These are phyloP conservation scores for Clathrus columnatus DNA, from an alignment of 768 basidiomycete genomes.

Conservation along the genomic window DNA sequence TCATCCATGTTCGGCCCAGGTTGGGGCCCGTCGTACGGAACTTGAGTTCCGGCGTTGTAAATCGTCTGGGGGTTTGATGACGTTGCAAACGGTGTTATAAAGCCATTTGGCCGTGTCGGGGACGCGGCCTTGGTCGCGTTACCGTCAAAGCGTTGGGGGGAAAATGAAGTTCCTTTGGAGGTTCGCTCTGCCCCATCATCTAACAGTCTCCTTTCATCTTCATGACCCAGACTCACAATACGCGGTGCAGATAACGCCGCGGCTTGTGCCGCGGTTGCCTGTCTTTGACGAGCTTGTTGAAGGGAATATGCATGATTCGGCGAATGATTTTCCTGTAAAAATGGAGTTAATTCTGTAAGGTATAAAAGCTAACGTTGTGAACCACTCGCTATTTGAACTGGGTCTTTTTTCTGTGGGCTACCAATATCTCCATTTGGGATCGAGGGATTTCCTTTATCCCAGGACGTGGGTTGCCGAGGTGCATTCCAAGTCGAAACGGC, in stretches of 20 bases:
- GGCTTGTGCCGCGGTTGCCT: conserved; percentile 30
- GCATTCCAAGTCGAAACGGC: conserved; percentile 43
- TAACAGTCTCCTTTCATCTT: conserved; percentile 16
- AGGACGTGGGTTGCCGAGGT: conserved; percentile 42
- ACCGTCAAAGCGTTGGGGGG: conserved; percentile 47
- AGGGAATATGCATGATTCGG: conserved; percentile 27
- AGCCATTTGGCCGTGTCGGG: conserved; percentile 31
- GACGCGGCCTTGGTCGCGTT: conserved; percentile 36
- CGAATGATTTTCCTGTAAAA: conserved; percentile 32
- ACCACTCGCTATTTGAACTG: conserved; percentile 37
- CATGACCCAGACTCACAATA: conserved; percentile 26
- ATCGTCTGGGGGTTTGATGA: conserved; percentile 13
- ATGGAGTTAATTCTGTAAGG: neutral
- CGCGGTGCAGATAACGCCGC: conserved; percentile 31
- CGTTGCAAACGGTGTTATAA: conserved; percentile 17
- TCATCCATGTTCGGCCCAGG: conserved; percentile 40
- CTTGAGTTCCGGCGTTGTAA: conserved; percentile 24
- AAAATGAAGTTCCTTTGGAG: conserved; percentile 40
- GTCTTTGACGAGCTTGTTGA: conserved; percentile 40
- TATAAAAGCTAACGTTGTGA: neutral
- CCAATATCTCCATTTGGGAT: conserved; percentile 27
- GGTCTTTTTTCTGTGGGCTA: conserved; percentile 43
- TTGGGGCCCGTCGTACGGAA: conserved; percentile 28
- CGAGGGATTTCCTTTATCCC: conserved; percentile 32
- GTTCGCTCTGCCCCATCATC: conserved; percentile 37